Base-by-base conservation (phyloP, 352 stramenopile species). In the Phytophthora pluvialis region DNA sequence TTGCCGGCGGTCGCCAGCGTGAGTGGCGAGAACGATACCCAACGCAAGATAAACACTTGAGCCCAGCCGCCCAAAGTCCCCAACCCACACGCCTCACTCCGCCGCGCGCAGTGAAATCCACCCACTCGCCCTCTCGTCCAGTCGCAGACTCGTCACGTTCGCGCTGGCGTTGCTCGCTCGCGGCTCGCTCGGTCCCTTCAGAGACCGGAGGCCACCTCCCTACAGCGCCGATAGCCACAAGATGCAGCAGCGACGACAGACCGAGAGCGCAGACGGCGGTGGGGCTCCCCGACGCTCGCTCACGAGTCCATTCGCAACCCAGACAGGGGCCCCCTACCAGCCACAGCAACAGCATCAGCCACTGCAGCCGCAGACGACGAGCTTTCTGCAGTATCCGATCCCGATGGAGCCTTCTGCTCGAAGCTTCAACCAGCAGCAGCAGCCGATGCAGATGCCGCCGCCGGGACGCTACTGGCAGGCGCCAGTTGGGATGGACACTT, bases 331-430 rank as follows among this genome's bases (percentile, higher is more conserved):
- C 10, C 45, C 55, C 12, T 66, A 63, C 16, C 67, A 54, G 7
- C 40, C 48, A 8, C 47, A 59, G 3, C 53, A 48, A 36, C 60
- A 70, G 9, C 63, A 63, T 15, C 66, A 71, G 12, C 64, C 60
- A 13, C 38, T 60, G 15, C 66, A 71, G 12, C 64, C 60, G 18
- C 38, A 67, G 3, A 18, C 45, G 18, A 43, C 64, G 35, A 60
- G 39, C 39, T 83, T 73, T 47, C 16, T 73, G 16, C 63, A 64
- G 38, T 62, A 70, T 26, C 45, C 69, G 10, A 70, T 81, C 53
- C 52, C 62, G 9, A 73, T 74, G 64, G 67, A 74, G 51, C 33
- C 64, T 36, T 64, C 75, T 10, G 46, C 68, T 28, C 67, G 67
- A 6, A 70, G 49, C 36, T 78, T 67, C 54, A 60, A 48, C 18